A percentile compares a stretch with the other conserved stretches of the same genome.
These are phyloP conservation scores for Hypoxylon rickii DNA, from an alignment of 495 filamentous ascomycete genomes.

Conservation along the genomic window DNA sequence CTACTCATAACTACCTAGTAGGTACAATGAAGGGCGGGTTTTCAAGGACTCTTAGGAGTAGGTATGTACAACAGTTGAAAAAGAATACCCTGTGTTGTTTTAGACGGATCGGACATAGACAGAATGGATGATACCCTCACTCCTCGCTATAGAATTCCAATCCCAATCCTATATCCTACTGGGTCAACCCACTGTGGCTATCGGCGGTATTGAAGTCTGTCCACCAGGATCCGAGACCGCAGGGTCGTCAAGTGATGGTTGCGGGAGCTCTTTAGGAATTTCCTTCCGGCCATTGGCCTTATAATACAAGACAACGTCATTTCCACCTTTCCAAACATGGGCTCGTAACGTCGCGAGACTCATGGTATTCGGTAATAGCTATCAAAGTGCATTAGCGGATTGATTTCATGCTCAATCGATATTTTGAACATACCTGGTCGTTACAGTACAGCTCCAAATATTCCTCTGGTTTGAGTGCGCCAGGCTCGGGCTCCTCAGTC, in stretches of 20 bases:
- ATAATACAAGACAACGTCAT: slow-evolving; percentile 88
- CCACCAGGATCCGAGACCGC: slow-evolving; percentile 29
- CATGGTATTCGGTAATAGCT: slow-evolving; percentile 69
- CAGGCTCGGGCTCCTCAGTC: slow-evolving; percentile 52
- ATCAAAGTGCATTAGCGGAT: slow-evolving; percentile 19
- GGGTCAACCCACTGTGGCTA: slow-evolving; percentile 23
- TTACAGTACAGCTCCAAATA: slow-evolving; percentile 95
- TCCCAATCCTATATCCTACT: neutral
- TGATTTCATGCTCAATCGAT: neutral
- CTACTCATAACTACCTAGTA: neutral
- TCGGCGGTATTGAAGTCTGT: slow-evolving; percentile 16
- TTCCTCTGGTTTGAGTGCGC: slow-evolving; percentile 79
- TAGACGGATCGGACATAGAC: slow-evolving; percentile 31
- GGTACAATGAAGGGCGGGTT: too few species aligned
- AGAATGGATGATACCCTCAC: slow-evolving; percentile 31
- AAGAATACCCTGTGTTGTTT: slow-evolving; percentile 34
- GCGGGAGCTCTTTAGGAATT: slow-evolving; percentile 43
- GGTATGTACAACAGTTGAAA: slow-evolving; percentile 32
- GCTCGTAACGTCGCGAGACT: slow-evolving; percentile 87
- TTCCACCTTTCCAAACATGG: slow-evolving; percentile 89
- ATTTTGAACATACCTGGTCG: slow-evolving; percentile 67
- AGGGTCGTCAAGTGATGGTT: slow-evolving; percentile 30
- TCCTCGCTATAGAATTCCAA: slow-evolving; percentile 8
- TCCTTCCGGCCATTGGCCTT: slow-evolving; percentile 82
- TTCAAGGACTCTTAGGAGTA: neutral